Percentiles rank a stretch among this genome's conserved stretches.
Conservation (phyloP, 208 protist genomes). For the Crithidia fasciculata region DNA sequence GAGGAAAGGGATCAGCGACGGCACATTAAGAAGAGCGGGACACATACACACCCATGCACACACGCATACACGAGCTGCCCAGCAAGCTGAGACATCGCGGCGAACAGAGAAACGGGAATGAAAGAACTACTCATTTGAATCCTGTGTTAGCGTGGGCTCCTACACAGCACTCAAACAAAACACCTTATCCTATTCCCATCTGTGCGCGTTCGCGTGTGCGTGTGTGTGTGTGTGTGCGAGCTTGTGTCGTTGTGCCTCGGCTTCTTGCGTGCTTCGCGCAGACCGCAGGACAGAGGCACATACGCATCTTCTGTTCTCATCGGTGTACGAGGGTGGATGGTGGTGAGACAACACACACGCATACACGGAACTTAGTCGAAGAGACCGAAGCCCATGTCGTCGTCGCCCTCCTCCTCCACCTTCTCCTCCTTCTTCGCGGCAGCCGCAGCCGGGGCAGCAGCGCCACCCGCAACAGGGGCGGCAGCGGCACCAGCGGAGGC, state of each 20-base stretch:
- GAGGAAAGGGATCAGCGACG: too few relatives aligned
- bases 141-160: background rate
- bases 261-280: too few relatives aligned
- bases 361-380: slow-evolving; percentile 68
- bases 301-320: background rate
- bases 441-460: slow-evolving; percentile 32
- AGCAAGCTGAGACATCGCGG: too few relatives aligned
- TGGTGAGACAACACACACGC: background rate
- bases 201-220: too few relatives aligned
- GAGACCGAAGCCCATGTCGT: slow-evolving; percentile 92
- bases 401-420: slow-evolving; percentile 86
- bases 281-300: background rate
- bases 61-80: background rate
- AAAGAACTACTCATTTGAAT: background rate
- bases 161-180: too few relatives aligned
- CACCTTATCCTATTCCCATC: too few relatives aligned
- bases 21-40: background rate
- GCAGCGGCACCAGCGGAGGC: slow-evolving; percentile 46
- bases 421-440: slow-evolving; percentile 64
- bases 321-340: too few relatives aligned
- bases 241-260: too few relatives aligned
- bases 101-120: background rate
- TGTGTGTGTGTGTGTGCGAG: too few relatives aligned
- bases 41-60: background rate
- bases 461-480: slow-evolving; percentile 36